A percentile compares a stretch with the other conserved stretches of the same genome.
These are phyloP conservation scores for Linnemannia hyalina DNA, from an alignment of 192 early-diverging fungal species.

Conservation along the genomic window DNA sequence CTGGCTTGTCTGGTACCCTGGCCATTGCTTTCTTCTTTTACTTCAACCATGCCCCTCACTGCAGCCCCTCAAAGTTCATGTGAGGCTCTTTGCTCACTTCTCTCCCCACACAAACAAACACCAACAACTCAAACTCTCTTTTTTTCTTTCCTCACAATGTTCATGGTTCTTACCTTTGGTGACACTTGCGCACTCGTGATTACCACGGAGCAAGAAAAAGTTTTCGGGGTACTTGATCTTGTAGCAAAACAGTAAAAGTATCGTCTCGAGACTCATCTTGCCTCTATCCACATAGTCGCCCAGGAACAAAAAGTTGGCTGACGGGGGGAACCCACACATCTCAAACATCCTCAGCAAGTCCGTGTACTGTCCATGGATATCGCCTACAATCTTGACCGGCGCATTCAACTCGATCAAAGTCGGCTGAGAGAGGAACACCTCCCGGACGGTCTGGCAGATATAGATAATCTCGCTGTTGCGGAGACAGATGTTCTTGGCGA, in stretches of 20 bases:
- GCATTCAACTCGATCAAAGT: conserved; percentile 81
- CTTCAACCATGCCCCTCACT: background rate
- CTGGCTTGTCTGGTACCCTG: background rate
- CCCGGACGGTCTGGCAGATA: conserved; percentile 89
- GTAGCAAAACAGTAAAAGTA: conserved; percentile 92
- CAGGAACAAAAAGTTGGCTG: conserved; percentile 92
- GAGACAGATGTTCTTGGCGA: conserved; percentile 85
- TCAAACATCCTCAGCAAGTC: conserved; percentile 95
- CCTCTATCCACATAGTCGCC: conserved; percentile 99
- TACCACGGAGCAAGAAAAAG: conserved; percentile 97
- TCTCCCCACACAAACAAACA: background rate
- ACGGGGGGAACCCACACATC: conserved; percentile 92
- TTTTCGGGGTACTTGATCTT: conserved; percentile 98
- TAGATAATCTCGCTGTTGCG: conserved; percentile 88
- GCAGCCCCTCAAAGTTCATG: background rate
- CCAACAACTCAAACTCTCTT: background rate
- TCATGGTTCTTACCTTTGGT: conserved; percentile 73
- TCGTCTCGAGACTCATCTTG: conserved; percentile 95
- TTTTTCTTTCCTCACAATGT: background rate
- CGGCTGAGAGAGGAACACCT: conserved; percentile 92
- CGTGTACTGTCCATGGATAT: conserved; percentile 96
- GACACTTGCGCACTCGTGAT: conserved; percentile 96
- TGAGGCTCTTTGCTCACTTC: background rate
- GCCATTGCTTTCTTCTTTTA: background rate
- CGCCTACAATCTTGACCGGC: conserved; percentile 87